phyloP scores from a whole-genome alignment of 192 early-diverging fungal genomes.

The Mortierella antarctica region DNA sequence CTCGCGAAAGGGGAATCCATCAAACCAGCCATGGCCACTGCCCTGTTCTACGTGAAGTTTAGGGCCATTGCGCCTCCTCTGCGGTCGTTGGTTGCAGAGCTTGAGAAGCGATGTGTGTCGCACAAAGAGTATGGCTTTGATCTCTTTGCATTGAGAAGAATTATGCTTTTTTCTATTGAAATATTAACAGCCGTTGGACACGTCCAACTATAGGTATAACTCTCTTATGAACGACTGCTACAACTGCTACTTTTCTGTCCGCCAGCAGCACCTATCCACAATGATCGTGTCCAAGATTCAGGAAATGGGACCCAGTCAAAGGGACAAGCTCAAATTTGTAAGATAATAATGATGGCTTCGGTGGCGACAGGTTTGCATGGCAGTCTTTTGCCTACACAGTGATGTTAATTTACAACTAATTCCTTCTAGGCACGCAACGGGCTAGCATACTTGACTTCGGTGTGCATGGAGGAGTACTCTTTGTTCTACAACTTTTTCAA shows the following conservation, averaged over 20 bases:
- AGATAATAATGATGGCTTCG: conserved; percentile 5
- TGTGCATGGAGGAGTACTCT: conserved; percentile 86
- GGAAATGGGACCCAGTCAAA: conserved; percentile 61
- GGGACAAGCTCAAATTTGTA: conserved; percentile 69
- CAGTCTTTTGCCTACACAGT: neutral
- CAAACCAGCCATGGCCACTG: conserved; percentile 47
- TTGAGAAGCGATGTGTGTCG: conserved; percentile 75
- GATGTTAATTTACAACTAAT: neutral
- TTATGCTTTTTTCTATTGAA: neutral
- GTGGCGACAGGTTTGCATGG: neutral
- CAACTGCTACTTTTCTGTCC: conserved; percentile 77
- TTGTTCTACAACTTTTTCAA: conserved; percentile 86
- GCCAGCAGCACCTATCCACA: conserved; percentile 75
- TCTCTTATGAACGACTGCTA: conserved; percentile 81
- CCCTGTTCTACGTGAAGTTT: conserved; percentile 86
- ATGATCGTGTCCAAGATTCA: conserved; percentile 72
- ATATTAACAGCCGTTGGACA: neutral
- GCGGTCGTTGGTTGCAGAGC: conserved; percentile 72
- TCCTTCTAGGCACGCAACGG: conserved; percentile 72
- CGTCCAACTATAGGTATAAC: conserved; percentile 61
- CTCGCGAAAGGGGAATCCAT: conserved; percentile 42
- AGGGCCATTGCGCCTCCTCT: conserved; percentile 71
- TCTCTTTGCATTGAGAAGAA: neutral
- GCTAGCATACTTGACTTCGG: conserved; percentile 84
- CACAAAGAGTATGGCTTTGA: conserved; percentile 74